phyloP scores from a whole-genome alignment of 768 basidiomycete species.

The Melanogaster broomeanus region DNA sequence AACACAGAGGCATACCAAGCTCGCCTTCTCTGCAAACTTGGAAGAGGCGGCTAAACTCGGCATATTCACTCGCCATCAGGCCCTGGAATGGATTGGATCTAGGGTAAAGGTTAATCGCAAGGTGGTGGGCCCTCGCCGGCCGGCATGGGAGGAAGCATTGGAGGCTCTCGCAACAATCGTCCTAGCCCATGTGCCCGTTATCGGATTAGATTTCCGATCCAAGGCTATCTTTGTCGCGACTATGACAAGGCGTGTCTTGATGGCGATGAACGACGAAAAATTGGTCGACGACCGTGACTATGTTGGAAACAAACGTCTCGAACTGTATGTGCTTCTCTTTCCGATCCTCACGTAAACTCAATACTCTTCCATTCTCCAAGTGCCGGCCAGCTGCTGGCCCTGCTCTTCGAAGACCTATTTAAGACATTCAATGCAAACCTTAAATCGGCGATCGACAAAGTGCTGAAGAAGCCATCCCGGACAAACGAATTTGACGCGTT shows the following conservation, averaged over 20 bases:
- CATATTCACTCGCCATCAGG: slow-evolving; percentile 90
- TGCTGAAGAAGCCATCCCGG: slow-evolving; percentile 92
- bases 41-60: slow-evolving; percentile 94
- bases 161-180: slow-evolving; percentile 98
- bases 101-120: slow-evolving; percentile 86
- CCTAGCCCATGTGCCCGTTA: slow-evolving; percentile 92
- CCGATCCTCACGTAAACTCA: slow-evolving; percentile 8
- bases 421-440: slow-evolving; percentile 98
- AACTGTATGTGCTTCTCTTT: slow-evolving; percentile 66
- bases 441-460: slow-evolving; percentile 94
- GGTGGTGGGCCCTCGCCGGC: slow-evolving; percentile 78
- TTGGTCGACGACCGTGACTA: slow-evolving; percentile 99
- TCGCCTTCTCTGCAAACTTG: slow-evolving; percentile 84
- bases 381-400: slow-evolving; percentile 92
- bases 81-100: slow-evolving; percentile 92
- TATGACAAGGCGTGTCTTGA: slow-evolving; percentile 94
- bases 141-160: slow-evolving; percentile 91
- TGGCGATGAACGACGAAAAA: slow-evolving; percentile 95
- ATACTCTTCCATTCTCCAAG: slow-evolving; percentile 47
- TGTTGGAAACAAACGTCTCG: slow-evolving; percentile 97
- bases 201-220: slow-evolving; percentile 82
- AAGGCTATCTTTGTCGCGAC: slow-evolving; percentile 98
- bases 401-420: slow-evolving; percentile 98
- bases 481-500: slow-evolving; percentile 94
- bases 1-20: slow-evolving; percentile 86